Evolutionary conservation across 116 monocot genomes (phyloP).

Genomic region (Trichopus zeylanicus): DNA sequence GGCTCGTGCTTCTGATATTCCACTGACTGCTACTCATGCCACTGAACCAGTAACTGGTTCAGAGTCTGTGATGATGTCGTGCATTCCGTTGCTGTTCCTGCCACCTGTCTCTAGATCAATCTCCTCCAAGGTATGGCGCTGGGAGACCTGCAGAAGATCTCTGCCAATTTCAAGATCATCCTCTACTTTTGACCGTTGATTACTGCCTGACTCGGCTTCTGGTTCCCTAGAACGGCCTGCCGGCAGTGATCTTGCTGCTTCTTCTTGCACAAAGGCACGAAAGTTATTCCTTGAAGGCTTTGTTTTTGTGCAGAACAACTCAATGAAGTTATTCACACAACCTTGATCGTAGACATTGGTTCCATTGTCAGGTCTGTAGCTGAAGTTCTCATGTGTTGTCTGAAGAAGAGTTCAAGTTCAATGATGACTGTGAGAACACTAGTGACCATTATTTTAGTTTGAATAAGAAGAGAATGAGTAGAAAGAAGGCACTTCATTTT

Average conservation of each 20-base stretch:
- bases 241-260: conserved; percentile 14
- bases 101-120: conserved; percentile 32
- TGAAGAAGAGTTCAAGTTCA: conserved; percentile 7
- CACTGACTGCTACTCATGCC: conserved; percentile 13
- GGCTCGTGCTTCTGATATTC: conserved; percentile 32
- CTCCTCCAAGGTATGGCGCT: conserved; percentile 39
- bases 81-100: conserved; percentile 22
- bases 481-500: too few species aligned
- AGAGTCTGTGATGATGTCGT: conserved; percentile 12
- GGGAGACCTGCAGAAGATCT: conserved; percentile 63
- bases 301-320: conserved; percentile 62
- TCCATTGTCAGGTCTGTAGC: conserved; percentile 57
- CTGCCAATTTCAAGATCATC: conserved; percentile 77
- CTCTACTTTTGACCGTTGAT: conserved; percentile 71
- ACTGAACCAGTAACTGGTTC: conserved; percentile 11
- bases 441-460: too few species aligned
- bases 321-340: conserved; percentile 57
- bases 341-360: conserved; percentile 55
- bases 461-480: too few species aligned
- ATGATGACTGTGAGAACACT: not conserved
- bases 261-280: conserved; percentile 43
- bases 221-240: conserved; percentile 3
- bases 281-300: conserved; percentile 62
- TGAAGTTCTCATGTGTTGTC: conserved; percentile 93
- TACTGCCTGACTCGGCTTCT: conserved; percentile 32